Percentiles rank a stretch among this genome's conserved stretches.
phyloP scores from a whole-genome alignment of 2,329 filamentous ascomycete species.

The Diaporthe vaccinii region DNA sequence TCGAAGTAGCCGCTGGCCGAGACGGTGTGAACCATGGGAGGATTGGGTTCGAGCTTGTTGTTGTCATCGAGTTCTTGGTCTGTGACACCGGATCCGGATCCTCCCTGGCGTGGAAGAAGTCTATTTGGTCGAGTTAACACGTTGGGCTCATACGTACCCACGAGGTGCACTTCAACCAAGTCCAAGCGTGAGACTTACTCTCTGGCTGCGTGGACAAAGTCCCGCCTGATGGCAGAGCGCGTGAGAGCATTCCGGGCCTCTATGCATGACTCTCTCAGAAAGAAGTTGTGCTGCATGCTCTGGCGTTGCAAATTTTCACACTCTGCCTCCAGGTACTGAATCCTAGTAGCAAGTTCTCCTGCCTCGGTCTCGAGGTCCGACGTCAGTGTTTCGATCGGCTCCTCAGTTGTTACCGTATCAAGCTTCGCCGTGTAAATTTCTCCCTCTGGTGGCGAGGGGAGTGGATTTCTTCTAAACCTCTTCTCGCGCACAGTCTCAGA shows the following conservation, averaged over 20 bases:
- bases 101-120: background rate
- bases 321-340: background rate
- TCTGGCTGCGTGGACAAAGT: background rate
- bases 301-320: background rate
- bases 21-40: background rate
- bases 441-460: background rate
- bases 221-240: background rate
- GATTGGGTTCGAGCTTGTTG: background rate
- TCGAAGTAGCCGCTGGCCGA: constrained; percentile 10
- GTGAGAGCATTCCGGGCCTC: background rate
- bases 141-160: background rate
- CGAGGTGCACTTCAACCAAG: background rate
- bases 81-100: background rate
- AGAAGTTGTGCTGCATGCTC: background rate
- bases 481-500: background rate
- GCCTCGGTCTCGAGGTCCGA: background rate
- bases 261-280: background rate
- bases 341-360: background rate
- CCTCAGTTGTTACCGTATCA: background rate
- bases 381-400: background rate
- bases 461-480: background rate
- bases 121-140: background rate
- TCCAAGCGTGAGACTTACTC: background rate
- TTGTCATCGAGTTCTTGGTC: background rate
- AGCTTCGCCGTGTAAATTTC: background rate